Evolutionary conservation across 768 basidiomycete species (phyloP).

Genomic region (Termitomyces sp.): DNA sequence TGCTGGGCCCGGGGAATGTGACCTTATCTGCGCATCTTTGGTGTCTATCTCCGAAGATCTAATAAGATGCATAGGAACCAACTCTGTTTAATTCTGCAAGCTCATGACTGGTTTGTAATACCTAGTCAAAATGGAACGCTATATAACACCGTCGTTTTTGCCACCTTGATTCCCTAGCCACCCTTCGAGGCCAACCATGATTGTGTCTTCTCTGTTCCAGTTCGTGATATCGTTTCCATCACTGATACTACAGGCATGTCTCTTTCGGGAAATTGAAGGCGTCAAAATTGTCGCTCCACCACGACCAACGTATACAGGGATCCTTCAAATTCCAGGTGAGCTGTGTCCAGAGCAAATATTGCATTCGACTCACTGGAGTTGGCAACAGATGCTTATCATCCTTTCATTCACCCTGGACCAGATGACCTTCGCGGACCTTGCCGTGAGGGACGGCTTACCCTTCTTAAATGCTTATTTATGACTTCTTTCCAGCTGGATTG

Average conservation of each 20-base stretch:
- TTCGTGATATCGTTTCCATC: conserved; percentile 2
- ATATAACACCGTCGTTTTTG: neutral
- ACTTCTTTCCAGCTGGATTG: conserved; percentile 7
- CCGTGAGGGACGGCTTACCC: conserved; percentile 3
- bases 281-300: conserved; percentile 9
- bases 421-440: conserved; percentile 13
- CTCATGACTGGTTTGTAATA: neutral
- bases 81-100: neutral
- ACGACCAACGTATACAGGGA: conserved; percentile 1
- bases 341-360: neutral
- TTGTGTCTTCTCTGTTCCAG: neutral
- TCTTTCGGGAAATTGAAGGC: neutral
- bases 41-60: neutral
- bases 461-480: neutral
- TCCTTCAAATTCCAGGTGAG: conserved; percentile 9
- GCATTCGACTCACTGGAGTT: neutral
- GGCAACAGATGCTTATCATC: conserved; percentile 4
- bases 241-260: neutral
- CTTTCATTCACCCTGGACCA: conserved; percentile 3
- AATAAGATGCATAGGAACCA: neutral
- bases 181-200: neutral
- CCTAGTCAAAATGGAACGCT: neutral
- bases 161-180: neutral
- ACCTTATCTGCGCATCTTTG: neutral
- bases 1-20: neutral